Conservation (phyloP, 2,329 filamentous ascomycete species). For the Colletotrichum sojae region DNA sequence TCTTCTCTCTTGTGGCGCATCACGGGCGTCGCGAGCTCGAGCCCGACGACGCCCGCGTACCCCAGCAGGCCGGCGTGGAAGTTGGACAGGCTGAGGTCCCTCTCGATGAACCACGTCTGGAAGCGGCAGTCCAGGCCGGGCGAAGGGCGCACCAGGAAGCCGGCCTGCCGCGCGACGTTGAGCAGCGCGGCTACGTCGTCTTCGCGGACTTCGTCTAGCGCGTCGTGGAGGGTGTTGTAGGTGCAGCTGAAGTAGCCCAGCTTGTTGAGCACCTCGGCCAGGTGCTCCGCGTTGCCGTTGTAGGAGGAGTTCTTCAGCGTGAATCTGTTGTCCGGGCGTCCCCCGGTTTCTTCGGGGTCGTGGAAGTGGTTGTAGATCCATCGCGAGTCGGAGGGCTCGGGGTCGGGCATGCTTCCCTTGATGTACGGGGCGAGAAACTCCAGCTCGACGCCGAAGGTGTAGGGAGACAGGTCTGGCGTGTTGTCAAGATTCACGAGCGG, state of each 20-base stretch:
- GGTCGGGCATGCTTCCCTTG: neutral
- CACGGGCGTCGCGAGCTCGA: slow-evolving; percentile 31
- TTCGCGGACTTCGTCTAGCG: neutral
- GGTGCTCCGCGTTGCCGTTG: neutral
- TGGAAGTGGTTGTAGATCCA: slow-evolving; percentile 13
- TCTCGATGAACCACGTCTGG: slow-evolving; percentile 26
- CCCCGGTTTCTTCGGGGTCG: neutral
- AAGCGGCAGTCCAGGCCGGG: neutral
- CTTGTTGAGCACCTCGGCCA: slow-evolving; percentile 3
- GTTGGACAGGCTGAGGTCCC: slow-evolving; percentile 16
- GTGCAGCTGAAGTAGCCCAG: slow-evolving; percentile 9
- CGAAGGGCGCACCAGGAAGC: neutral
- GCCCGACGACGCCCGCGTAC: slow-evolving; percentile 17
- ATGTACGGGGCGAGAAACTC: slow-evolving; percentile 29
- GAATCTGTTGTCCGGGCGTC: neutral
- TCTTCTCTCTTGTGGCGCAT: neutral
- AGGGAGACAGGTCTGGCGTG: neutral
- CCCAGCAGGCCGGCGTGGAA: slow-evolving; percentile 5
- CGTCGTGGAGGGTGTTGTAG: neutral
- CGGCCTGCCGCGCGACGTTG: neutral
- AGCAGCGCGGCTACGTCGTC: neutral
- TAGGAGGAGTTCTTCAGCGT: neutral
- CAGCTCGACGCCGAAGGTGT: slow-evolving; percentile 37
- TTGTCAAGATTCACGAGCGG: slow-evolving; percentile 19
- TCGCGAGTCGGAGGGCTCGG: neutral